These are phyloP conservation scores for Microsporum audouinii DNA, from an alignment of 2,329 filamentous ascomycete genomes.

Conservation along the genomic window DNA sequence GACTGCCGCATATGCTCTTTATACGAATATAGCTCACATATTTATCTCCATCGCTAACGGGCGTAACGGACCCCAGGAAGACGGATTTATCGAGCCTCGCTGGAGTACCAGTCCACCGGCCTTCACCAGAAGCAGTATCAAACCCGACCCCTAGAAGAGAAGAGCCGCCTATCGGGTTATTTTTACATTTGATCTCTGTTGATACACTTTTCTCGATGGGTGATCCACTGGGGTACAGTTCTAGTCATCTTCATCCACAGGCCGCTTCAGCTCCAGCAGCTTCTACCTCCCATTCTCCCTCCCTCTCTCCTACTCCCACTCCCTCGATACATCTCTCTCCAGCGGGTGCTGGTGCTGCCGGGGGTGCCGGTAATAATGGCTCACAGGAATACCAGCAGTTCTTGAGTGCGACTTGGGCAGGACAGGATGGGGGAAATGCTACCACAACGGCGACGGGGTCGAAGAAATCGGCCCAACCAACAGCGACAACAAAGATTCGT, in stretches of 20 bases:
- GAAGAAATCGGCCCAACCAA: neutral
- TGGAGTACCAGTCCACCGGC: neutral
- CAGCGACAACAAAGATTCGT: constrained; percentile 32
- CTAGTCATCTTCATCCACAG: constrained; percentile 1
- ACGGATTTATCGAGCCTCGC: neutral
- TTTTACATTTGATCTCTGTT: neutral
- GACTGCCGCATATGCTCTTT: neutral
- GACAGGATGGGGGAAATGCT: neutral
- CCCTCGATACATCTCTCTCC: constrained; percentile 1
- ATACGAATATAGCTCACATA: neutral
- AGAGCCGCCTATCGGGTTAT: neutral
- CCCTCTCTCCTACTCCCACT: neutral
- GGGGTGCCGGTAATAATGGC: neutral
- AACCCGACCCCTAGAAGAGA: neutral
- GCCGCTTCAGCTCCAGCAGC: neutral
- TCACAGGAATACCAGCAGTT: neutral
- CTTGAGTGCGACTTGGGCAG: neutral
- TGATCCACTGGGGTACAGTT: neutral
- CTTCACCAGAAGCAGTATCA: neutral
- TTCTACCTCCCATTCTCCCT: neutral
- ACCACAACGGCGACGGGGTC: neutral
- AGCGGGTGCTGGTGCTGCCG: neutral
- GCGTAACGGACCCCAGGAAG: neutral
- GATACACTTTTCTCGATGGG: neutral
- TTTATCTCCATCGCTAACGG: neutral